Evolutionary conservation across 169 alveolate species (phyloP), one percentile per base, ranked within the genome.

Genomic region (Cryptosporidium ryanae): DNA sequence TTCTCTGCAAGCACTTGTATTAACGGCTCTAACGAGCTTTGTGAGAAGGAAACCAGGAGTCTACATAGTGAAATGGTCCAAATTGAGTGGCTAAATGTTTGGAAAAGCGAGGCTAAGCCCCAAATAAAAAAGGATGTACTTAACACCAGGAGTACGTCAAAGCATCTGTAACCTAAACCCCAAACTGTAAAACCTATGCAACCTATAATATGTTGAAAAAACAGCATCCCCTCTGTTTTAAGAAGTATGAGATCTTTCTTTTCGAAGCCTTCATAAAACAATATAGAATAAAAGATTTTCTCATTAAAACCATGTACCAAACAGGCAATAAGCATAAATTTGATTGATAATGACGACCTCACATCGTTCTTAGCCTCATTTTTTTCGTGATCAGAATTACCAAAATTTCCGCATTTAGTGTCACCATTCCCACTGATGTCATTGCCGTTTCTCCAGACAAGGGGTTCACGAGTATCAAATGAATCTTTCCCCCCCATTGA

Each of bases 271-370:
- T 70, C 76, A 15, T 57, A 61, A 12, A 76, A 59, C 38, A 76
- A 29, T 61, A 76, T 32, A 17, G 29, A 44, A 17, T 27, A 34
- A 55, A 76, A 76, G 32, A 76, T 5, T 38, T 46, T 59, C 27
- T 76, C 87, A 34, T 49, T 59, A 50, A 59, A 76, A 31, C 87
- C 87, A 34, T 76, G 87, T 59, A 76, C 13, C 27, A 76, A 23
- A 44, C 71, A 29, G 76, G 63, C 63, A 31, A 55, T 57, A 10
- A 76, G 65, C 63, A 61, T 32, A 8, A 76, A 61, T 50, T 31
- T 76, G 17, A 76, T 44, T 21, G 76, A 76, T 1, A 18, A 15
- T 0, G 52, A 52, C n/a, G 34, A 17, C 7, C 67, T 17, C 15
- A 2, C 64, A 54, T 18, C 0, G 7, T 54, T 25, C 13, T 54